Base-by-base conservation (phyloP, 768 basidiomycete genomes). In the Hygrophorus russula region DNA sequence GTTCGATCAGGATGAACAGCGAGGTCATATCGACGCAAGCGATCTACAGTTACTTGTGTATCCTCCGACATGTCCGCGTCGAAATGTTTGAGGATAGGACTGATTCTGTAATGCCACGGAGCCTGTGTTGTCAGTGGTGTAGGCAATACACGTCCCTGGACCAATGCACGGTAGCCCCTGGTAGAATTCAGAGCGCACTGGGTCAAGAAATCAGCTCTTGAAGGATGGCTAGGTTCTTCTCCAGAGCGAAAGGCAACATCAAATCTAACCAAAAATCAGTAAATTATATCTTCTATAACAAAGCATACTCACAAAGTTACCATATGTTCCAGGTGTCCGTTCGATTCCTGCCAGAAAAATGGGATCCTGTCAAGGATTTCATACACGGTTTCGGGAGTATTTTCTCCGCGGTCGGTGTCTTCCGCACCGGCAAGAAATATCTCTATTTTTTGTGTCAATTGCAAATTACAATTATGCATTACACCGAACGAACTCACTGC, bases 181-280 rank as follows among this genome's bases (percentile, higher is more conserved):
- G 59, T 60, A 11, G 72, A 71, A 47, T 73, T 73, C 34, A 82
- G 52, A n/a, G 61, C 54, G 48, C 66, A 70, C 7, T 69, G 68
- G 0, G 78, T 67, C 14, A 86, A 58, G 50, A 86, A 82, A 52
- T 78, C 74, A 1, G 78, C 66, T 41, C 74, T 63, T 0, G 67
- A 65, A 3, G 62, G 45, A 18, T 61, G 46, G 10, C 42, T 32
- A 1, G 74, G 73, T 47, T 75, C 73, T 9, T 68, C 64, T 8
- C 73, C 73, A 14, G 74, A 62, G 27, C 70, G 67, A 49, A 79
- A 73, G 2, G 73, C 65, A 18, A 82, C 56, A 53, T 90, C 86
- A 46, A 70, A 76, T 11, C 86, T 87, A 46, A 18, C 40, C 5
- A 2, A 41, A 36, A 24, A 3, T 7, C 20, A 36, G n/a, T 17